Percentiles rank a stretch among this genome's conserved stretches.
These are phyloP conservation scores for Candida gorgasii DNA, from an alignment of 805 yeast species.

Conservation along the genomic window DNA sequence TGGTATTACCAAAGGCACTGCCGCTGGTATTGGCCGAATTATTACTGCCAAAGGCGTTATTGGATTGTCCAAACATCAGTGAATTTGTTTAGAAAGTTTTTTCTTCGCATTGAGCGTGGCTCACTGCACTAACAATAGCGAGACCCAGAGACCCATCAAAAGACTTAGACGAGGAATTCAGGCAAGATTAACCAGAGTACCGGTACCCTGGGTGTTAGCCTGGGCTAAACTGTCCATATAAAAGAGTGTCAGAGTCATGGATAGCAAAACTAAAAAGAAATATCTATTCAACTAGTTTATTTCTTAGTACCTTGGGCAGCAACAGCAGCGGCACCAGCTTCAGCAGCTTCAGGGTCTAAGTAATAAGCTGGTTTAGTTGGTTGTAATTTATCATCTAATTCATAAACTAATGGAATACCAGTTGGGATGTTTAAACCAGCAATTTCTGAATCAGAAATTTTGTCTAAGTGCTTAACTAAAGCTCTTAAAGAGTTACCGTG, in stretches of 20 bases:
- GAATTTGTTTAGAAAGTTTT: constrained; percentile 6
- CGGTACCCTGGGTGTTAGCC: no score
- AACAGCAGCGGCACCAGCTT: constrained; percentile 99
- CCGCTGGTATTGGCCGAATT: constrained; percentile 13
- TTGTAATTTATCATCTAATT: constrained; percentile 80
- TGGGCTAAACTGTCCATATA: no score
- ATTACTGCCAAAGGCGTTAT: constrained; percentile 9
- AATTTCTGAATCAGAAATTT: constrained; percentile 87
- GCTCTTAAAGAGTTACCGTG: constrained; percentile 99
- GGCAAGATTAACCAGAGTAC: no score
- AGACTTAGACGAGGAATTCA: no score
- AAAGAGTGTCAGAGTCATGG: no score
- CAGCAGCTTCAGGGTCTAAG: constrained; percentile 99
- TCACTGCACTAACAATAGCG: no score
- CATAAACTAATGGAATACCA: constrained; percentile 97
- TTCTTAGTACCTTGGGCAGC: constrained; percentile 83
- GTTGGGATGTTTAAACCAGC: constrained; percentile 97
- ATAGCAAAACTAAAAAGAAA: no score
- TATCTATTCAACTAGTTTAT: constrained; percentile 17
- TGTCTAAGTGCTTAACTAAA: constrained; percentile 92
- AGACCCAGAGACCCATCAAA: no score
- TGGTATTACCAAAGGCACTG: constrained; percentile 20
- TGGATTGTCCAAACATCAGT: constrained; percentile 10
- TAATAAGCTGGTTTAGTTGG: constrained; percentile 94
- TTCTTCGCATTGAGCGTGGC: constrained; percentile 5